Percentiles rank a stretch among this genome's conserved stretches.
phyloP scores from a whole-genome alignment of 1,284 basidiomycete species.

The Calocybe gambosa region DNA sequence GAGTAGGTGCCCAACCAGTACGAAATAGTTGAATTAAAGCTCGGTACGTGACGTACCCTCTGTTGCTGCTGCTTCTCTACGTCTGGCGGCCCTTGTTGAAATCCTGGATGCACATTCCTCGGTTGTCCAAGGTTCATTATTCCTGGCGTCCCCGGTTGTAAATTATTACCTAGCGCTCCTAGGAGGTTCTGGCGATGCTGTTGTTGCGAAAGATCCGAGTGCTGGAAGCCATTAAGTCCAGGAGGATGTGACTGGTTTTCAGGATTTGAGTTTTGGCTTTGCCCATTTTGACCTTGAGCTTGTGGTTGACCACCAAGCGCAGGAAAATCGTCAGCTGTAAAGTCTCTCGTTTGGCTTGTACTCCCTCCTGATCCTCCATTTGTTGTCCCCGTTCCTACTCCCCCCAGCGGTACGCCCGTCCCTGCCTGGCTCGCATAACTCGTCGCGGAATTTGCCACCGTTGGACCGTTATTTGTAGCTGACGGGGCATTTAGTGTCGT shows the following conservation, averaged over 20 bases:
- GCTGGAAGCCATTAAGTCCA: conserved; percentile 65
- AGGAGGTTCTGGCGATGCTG: conserved; percentile 50
- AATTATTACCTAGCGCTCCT: conserved; percentile 38
- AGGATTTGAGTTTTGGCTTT: conserved; percentile 29
- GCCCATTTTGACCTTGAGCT: conserved; percentile 29
- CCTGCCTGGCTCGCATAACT: conserved; percentile 77
- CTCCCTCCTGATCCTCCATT: conserved; percentile 25
- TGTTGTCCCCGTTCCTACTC: conserved; percentile 31
- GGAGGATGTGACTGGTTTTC: conserved; percentile 55
- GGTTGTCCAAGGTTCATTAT: conserved; percentile 59
- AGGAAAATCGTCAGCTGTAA: conserved; percentile 77
- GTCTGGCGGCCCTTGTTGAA: conserved; percentile 50
- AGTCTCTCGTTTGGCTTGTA: conserved; percentile 53
- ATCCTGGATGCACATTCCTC: conserved; percentile 53
- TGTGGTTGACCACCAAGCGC: conserved; percentile 64
- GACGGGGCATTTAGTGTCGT: conserved; percentile 34
- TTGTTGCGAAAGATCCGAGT: conserved; percentile 36
- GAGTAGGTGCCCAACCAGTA: conserved; percentile 1
- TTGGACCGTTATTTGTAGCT: conserved; percentile 29
- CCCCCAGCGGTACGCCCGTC: conserved; percentile 44
- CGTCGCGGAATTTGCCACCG: conserved; percentile 30
- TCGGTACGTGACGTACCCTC: conserved; percentile 46
- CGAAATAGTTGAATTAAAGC: conserved; percentile 8
- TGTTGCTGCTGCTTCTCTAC: conserved; percentile 58
- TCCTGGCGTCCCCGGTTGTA: conserved; percentile 51